phyloP scores from a whole-genome alignment of 345 rosid species.

The Syzygium jambos region DNA sequence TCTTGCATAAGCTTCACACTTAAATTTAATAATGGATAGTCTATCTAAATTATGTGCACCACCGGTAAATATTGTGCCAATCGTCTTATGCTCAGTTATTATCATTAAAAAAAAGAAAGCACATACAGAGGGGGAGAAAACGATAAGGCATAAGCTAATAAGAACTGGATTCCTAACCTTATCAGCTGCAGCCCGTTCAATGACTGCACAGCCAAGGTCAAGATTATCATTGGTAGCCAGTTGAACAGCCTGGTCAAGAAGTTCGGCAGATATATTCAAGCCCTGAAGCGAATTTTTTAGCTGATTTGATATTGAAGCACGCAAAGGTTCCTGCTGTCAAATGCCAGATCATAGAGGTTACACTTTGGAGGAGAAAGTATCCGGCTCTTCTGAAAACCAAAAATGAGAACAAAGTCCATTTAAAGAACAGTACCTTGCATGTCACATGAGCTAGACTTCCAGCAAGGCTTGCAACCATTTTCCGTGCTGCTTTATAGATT shows the following conservation, averaged over 20 bases:
- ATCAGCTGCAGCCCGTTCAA: conserved; percentile 95
- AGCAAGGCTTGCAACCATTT: conserved; percentile 99
- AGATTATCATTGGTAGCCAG: conserved; percentile 98
- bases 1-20: not conserved
- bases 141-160: not conserved
- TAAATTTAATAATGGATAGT: not conserved
- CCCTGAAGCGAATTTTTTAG: conserved; percentile 75
- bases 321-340: conserved; percentile 77
- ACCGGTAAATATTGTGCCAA: not conserved
- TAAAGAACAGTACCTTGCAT: conserved; percentile 64
- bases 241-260: conserved; percentile 86
- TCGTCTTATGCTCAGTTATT: not conserved
- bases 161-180: conserved; percentile 38
- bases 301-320: conserved; percentile 79
- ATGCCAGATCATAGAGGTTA: not conserved
- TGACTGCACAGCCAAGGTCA: conserved; percentile 98
- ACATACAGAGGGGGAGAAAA: not conserved
- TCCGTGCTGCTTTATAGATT: conserved; percentile 85
- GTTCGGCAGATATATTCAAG: conserved; percentile 47
- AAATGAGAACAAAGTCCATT: not conserved
- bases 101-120: not conserved
- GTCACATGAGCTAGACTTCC: conserved; percentile 99
- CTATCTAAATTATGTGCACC: not conserved
- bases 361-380: not conserved
- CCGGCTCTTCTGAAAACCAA: not conserved